Base-by-base conservation (phyloP, 1,284 basidiomycete species). In the Leccinum pachyderme region DNA sequence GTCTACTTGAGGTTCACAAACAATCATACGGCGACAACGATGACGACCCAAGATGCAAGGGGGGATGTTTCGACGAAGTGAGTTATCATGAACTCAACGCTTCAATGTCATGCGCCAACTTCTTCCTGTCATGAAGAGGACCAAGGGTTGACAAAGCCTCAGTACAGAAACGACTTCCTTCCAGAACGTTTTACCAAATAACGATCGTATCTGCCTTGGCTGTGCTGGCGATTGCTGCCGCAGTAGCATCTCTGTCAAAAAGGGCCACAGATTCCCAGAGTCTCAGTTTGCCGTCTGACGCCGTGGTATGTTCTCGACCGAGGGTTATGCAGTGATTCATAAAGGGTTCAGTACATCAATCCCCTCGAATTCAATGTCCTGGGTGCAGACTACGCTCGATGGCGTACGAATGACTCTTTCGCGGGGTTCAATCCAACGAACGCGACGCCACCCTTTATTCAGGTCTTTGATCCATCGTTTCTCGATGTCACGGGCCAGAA, bases 351-450 rank as follows among this genome's bases (percentile, higher is more conserved):
- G 80, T 71, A 75, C 47, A 57, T 79, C 22, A 63, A 76, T 53
- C 77, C 76, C 37, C 69, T 60, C 35, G 69, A 72, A 9, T 79
- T 79, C 54, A 73, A 75, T 22, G 78, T 81, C 12, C 59, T 81
- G 39, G 73, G 75, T 7, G 59, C 69, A 18, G 25, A 28, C 27
- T 46, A 46, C 15, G 7, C 45, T 1, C 25, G 29, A 27, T 46
- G 45, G 45, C 45, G 27, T 28, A 46, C 45, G 29, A 46, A 46
- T 12, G 25, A 46, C 27, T 65, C 75, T 15, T 72, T 71, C 54
- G 66, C 64, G 18, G 65, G 74, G 15, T 80, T 81, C 64, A 80
- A 82, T 57, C 79, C 79, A 3, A 75, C 75, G 7, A 73, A 52
- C 32, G 9, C 25, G 9, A 28, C 25, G 2, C 27, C 45, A 11